Evolutionary conservation across 1,139 yeast species (phyloP).

Genomic region (Yamadazyma diospyri): DNA sequence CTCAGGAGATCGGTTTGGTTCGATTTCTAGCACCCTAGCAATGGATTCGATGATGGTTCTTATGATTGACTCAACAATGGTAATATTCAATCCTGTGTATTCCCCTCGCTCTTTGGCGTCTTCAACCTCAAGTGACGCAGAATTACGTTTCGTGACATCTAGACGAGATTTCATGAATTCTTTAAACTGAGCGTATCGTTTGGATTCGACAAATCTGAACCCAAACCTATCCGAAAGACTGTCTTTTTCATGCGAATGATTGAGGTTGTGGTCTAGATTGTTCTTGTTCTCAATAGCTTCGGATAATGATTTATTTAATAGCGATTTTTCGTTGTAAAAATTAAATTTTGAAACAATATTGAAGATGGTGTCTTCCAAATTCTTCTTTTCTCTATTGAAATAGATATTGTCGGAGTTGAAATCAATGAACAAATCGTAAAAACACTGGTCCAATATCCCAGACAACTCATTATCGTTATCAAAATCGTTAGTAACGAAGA

Average conservation of each 20-base stretch:
- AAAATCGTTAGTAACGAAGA: conserved; percentile 44
- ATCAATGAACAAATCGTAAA: conserved; percentile 68
- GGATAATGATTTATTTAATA: conserved; percentile 44
- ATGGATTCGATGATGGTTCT: conserved; percentile 76
- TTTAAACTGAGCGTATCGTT: conserved; percentile 38
- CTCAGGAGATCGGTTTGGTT: conserved; percentile 61
- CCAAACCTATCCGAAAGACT: conserved; percentile 25
- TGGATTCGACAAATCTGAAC: conserved; percentile 38
- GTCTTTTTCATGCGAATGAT: conserved; percentile 12
- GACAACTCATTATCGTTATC: conserved; percentile 46
- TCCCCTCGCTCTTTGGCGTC: conserved; percentile 23
- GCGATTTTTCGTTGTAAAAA: conserved; percentile 46
- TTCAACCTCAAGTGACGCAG: conserved; percentile 22
- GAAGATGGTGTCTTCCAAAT: conserved; percentile 60
- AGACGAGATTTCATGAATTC: conserved; percentile 38
- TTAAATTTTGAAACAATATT: conserved; percentile 50
- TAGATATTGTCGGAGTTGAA: conserved; percentile 67
- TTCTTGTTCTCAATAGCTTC: conserved; percentile 40
- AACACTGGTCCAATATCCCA: conserved; percentile 65
- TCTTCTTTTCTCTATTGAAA: conserved; percentile 69
- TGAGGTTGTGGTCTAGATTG: conserved; percentile 20
- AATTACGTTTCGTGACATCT: conserved; percentile 22
- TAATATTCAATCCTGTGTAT: conserved; percentile 34
- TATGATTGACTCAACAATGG: conserved; percentile 59
- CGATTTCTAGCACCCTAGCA: conserved; percentile 72